A percentile compares a stretch with the other conserved stretches of the same genome.
Conservation (phyloP, 768 basidiomycete genomes). For the Boletus tomentosulus region DNA sequence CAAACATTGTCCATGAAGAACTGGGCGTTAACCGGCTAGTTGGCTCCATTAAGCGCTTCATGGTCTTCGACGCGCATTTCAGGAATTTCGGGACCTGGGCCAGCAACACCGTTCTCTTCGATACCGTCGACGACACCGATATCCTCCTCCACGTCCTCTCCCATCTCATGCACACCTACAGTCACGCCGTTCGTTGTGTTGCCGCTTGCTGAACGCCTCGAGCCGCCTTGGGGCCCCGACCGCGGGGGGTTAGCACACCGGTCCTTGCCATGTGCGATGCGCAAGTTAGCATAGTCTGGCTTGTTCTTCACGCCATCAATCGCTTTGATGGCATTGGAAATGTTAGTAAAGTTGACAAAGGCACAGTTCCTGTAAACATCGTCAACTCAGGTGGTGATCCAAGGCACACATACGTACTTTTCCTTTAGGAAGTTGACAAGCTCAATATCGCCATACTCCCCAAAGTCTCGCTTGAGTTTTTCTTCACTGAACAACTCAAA, state of each 20-base stretch:
- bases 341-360: constrained; percentile 94
- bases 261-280: constrained; percentile 94
- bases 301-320: constrained; percentile 93
- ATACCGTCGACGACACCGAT: constrained; percentile 19
- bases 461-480: constrained; percentile 87
- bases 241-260: constrained; percentile 91
- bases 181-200: constrained; percentile 27
- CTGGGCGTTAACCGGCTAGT: constrained; percentile 13
- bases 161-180: constrained; percentile 11
- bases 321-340: constrained; percentile 96
- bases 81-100: constrained; percentile 28
- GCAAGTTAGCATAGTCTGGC: constrained; percentile 83
- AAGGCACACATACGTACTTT: constrained; percentile 55
- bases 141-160: constrained; percentile 24
- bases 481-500: constrained; percentile 91
- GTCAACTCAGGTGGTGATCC: background rate
- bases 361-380: constrained; percentile 71
- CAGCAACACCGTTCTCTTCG: constrained; percentile 21
- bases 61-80: constrained; percentile 44
- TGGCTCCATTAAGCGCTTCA: constrained; percentile 23
- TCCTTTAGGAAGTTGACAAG: constrained; percentile 94
- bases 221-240: constrained; percentile 71
- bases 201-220: constrained; percentile 45
- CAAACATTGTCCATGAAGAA: constrained; percentile 26
- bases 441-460: constrained; percentile 95